Percentiles rank a stretch among this genome's conserved stretches.
phyloP scores from a whole-genome alignment of 805 yeast genomes.

The Ogataea thermomethanolica region DNA sequence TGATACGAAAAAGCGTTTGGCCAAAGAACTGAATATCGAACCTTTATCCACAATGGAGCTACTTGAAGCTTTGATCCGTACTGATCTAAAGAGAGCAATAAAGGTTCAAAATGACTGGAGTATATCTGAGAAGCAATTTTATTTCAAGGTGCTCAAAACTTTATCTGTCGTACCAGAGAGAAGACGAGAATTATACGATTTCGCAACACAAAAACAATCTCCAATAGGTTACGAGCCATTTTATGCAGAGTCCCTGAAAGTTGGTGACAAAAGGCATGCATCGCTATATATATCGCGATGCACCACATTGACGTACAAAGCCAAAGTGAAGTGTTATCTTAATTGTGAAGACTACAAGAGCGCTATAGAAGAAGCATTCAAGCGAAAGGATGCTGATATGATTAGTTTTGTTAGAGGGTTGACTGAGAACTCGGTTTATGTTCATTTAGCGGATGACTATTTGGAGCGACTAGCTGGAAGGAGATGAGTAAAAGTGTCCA shows the following conservation, averaged over 20 bases:
- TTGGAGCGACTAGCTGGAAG: constrained; percentile 25
- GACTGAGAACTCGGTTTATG: constrained; percentile 20
- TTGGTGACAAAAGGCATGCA: constrained; percentile 59
- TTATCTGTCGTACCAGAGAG: constrained; percentile 47
- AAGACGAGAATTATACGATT: constrained; percentile 49
- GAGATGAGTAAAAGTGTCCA: constrained; percentile 31
- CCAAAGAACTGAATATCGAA: not conserved
- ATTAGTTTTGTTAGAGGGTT: constrained; percentile 27
- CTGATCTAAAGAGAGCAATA: constrained; percentile 49
- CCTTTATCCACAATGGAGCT: constrained; percentile 43
- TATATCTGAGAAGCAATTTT: constrained; percentile 53
- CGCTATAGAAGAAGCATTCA: constrained; percentile 50
- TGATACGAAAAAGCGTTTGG: constrained; percentile 41
- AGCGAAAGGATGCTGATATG: constrained; percentile 39
- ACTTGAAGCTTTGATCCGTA: constrained; percentile 39
- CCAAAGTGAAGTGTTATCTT: constrained; percentile 48
- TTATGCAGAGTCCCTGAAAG: constrained; percentile 47
- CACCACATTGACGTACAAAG: constrained; percentile 39
- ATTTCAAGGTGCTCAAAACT: constrained; percentile 49
- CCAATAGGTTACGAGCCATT: constrained; percentile 73
- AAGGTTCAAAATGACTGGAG: constrained; percentile 51
- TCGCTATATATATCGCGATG: constrained; percentile 56
- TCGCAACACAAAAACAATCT: constrained; percentile 51
- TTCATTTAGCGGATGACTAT: constrained; percentile 23
- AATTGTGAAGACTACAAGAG: constrained; percentile 47